Evolutionary conservation across 192 early-diverging fungal species (phyloP), one percentile per base, ranked within the genome.

Genomic region (Podila minutissima): DNA sequence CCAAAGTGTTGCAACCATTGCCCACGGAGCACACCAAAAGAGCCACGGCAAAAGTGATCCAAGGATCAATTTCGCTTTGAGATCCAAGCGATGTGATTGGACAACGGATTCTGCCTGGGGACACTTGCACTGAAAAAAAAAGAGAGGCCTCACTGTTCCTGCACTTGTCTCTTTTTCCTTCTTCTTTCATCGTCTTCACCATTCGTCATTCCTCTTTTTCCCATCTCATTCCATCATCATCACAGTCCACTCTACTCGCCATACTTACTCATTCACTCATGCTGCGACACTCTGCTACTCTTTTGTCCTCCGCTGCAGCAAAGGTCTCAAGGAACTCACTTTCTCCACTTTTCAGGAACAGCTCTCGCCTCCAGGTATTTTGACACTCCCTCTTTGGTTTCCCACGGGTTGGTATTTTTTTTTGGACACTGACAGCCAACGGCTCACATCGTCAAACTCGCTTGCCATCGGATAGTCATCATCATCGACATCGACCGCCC

Each of bases 271-370:
- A 12, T n/a, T 20, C 4, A 57, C 20, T 28, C 58, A 29, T 58
- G 26, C 26, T 58, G 41, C 41, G 35, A 38, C 32, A 65, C 64
- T 49, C 28, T 31, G 59, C 41, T 46, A 46, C 12, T 17, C 41
- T 46, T 17, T 46, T 46, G 41, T 46, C 41, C 3, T 46, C 41
- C 41, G 15, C 41, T 46, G 41, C 41, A 17, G 41, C 41, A 4
- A 46, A 13, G 41, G 41, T 46, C 15, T 46, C 41, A 46, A 46
- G 15, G 41, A 13, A 4, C 41, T 46, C 41, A 17, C 13, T 46
- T 46, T 46, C 41, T 24, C 55, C 55, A n/a, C 55, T 58, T 58
- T 58, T 28, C 22, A 58, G 55, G 55, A 58, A n/a, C 26, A 58
- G 55, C 55, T 58, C 55, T 58, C 22, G 41, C 11, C 13, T 29